Percentiles rank a stretch among this genome's conserved stretches.
Conservation (phyloP, 1,139 yeast genomes). For the Candida pseudocylindracea region DNA sequence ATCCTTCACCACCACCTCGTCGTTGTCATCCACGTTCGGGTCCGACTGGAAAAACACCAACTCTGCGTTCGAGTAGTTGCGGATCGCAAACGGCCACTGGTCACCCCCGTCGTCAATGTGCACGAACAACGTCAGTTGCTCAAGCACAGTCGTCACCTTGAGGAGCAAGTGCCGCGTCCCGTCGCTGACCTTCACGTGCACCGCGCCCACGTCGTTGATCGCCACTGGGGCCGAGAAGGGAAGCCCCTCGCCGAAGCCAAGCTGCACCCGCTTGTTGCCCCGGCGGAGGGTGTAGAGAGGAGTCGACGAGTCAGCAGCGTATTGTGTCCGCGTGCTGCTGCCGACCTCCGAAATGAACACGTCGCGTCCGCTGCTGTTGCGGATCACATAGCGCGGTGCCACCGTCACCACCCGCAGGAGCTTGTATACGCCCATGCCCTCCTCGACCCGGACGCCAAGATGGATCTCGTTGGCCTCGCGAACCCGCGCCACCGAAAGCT, state of each 20-base stretch:
- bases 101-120: conserved; percentile 51
- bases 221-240: conserved; percentile 83
- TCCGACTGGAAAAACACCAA: conserved; percentile 72
- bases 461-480: conserved; percentile 47
- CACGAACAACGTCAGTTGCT: conserved; percentile 62
- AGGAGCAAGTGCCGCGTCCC: conserved; percentile 48
- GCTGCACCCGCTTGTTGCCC: conserved; percentile 26
- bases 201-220: conserved; percentile 65
- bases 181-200: conserved; percentile 47
- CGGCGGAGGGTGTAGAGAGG: conserved; percentile 50
- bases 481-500: conserved; percentile 33
- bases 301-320: conserved; percentile 23
- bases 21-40: conserved; percentile 58
- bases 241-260: conserved; percentile 35
- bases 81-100: conserved; percentile 81
- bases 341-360: conserved; percentile 55
- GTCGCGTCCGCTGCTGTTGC: conserved; percentile 33
- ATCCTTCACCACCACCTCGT: conserved; percentile 27
- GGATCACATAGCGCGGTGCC: conserved; percentile 63
- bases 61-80: conserved; percentile 74
- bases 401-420: conserved; percentile 59
- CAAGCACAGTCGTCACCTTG: conserved; percentile 53
- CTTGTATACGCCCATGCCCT: conserved; percentile 76
- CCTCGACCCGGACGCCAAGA: conserved; percentile 53
- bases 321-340: conserved; percentile 18